These are phyloP conservation scores for Ustilago loliicola DNA, from an alignment of 1,284 basidiomycete genomes.

Conservation along the genomic window DNA sequence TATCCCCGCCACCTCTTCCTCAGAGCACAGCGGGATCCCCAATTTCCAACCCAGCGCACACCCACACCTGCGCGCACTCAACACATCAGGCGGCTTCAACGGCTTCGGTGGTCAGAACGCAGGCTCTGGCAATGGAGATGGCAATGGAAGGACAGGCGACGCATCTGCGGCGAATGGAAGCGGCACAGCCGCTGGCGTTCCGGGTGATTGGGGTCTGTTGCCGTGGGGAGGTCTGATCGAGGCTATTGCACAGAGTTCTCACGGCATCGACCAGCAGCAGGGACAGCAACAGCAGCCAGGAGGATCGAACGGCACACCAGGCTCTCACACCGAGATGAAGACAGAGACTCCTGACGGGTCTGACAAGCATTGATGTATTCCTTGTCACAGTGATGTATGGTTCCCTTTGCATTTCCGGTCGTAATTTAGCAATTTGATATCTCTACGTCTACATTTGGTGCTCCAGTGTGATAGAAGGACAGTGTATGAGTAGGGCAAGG, in stretches of 20 bases:
- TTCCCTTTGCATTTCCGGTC: not conserved
- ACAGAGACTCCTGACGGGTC: slow-evolving; percentile 42
- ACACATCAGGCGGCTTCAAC: slow-evolving; percentile 27
- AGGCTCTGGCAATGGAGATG: slow-evolving; percentile 8
- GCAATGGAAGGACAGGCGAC: not conserved
- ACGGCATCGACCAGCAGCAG: slow-evolving; percentile 38
- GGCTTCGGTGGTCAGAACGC: slow-evolving; percentile 13
- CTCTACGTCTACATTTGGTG: not conserved
- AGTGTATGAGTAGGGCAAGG: not conserved
- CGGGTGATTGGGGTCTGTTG: slow-evolving; percentile 48
- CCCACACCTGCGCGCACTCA: slow-evolving; percentile 47
- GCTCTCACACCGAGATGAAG: slow-evolving; percentile 31
- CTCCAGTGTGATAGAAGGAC: not conserved
- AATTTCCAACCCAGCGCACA: slow-evolving; percentile 48
- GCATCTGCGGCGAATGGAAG: slow-evolving; percentile 10
- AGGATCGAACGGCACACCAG: slow-evolving; percentile 29
- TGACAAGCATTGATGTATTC: slow-evolving; percentile 25
- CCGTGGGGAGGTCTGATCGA: slow-evolving; percentile 64
- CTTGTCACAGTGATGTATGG: not conserved
- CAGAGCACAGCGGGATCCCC: slow-evolving; percentile 38
- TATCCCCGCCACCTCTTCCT: slow-evolving; percentile 36
- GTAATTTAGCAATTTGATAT: not conserved
- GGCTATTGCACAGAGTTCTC: slow-evolving; percentile 56
- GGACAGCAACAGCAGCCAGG: slow-evolving; percentile 26
- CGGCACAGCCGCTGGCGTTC: slow-evolving; percentile 5